Base-by-base conservation (phyloP, 129 eudicot genomes). In the Sambucus nigra region DNA sequence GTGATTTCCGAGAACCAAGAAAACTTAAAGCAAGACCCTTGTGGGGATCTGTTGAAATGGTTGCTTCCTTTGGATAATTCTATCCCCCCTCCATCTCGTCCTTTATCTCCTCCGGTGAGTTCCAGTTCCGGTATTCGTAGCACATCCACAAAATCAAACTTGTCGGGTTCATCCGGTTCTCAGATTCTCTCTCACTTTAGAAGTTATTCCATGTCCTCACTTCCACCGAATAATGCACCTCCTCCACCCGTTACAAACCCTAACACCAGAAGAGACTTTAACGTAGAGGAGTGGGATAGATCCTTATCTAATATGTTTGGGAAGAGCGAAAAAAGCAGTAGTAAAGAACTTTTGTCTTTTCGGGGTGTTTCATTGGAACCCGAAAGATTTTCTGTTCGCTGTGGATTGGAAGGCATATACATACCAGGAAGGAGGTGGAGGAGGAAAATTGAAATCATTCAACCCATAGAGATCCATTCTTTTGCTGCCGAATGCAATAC, bases 371-470 rank as follows among this genome's bases (percentile, higher is more conserved):
- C 95, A 29, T 54, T 91, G 69, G 94, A 79, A 62, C 94, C 83
- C 16, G 98, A 91, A 52, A 79, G 98, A 60, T 91, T 91, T 69
- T 91, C 98, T 69, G 98, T 91, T 67, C 73, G 84, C 15, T 91
- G 98, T 79, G 98, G 98, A 64, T 71, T 91, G 67, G 87, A 91
- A 69, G 98, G 98, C 45, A 91, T 91, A 56, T 91, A 81, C 59
- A 75, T 73, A 25, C 98, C 98, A 47, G 95, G 98, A 45, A 73
- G 88, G 67, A 63, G 95, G 76, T 91, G 98, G 98, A 85, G 87
- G 76, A 82, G 79, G 76, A 82, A 86, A 80, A 69, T 91, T 59
- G 94, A 91, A 74, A 73, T 91, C 26, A 72, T 91, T 61, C 98
- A 86, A 55, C 95, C 98, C 35, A 75, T 91, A 19, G 84, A 85